Evolutionary conservation across 2,329 filamentous ascomycete species (phyloP).

Genomic region (Aspergillus fumigatiaffinis): DNA sequence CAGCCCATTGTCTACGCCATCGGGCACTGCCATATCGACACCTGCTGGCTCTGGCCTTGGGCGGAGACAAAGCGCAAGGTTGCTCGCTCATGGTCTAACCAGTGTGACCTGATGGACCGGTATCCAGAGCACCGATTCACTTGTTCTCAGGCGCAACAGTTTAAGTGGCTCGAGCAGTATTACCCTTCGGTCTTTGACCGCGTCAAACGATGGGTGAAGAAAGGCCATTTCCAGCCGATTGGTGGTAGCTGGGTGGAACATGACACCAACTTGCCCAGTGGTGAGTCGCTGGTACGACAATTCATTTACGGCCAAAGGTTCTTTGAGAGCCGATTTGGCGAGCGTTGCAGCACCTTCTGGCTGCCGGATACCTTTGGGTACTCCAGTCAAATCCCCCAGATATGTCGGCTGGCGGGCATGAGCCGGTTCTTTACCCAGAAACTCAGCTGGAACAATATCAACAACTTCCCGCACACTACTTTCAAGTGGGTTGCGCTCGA

Average conservation of each 20-base stretch:
- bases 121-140: slow-evolving; percentile 93
- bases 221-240: slow-evolving; percentile 88
- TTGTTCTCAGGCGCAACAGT: slow-evolving; percentile 93
- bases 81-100: slow-evolving; percentile 91
- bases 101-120: slow-evolving; percentile 90
- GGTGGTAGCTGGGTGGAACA: slow-evolving; percentile 99
- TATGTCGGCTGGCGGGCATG: slow-evolving; percentile 94
- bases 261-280: slow-evolving; percentile 94
- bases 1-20: slow-evolving; percentile 80
- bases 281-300: slow-evolving; percentile 88
- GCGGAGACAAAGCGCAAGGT: slow-evolving; percentile 97
- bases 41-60: slow-evolving; percentile 98
- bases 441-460: slow-evolving; percentile 99
- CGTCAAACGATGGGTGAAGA: slow-evolving; percentile 85
- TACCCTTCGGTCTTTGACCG: slow-evolving; percentile 88
- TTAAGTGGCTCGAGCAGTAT: slow-evolving; percentile 89
- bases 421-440: slow-evolving; percentile 96
- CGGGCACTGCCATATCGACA: slow-evolving; percentile 97
- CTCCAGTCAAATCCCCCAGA: slow-evolving; percentile 86
- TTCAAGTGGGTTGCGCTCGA: slow-evolving; percentile 98
- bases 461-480: slow-evolving; percentile 96
- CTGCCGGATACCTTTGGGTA: slow-evolving; percentile 98
- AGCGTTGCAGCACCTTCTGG: slow-evolving; percentile 90
- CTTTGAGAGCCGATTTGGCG: slow-evolving; percentile 89
- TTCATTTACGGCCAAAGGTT: slow-evolving; percentile 94